Evolutionary conservation across 805 yeast genomes (phyloP).

Genomic region (Candida verbasci): DNA sequence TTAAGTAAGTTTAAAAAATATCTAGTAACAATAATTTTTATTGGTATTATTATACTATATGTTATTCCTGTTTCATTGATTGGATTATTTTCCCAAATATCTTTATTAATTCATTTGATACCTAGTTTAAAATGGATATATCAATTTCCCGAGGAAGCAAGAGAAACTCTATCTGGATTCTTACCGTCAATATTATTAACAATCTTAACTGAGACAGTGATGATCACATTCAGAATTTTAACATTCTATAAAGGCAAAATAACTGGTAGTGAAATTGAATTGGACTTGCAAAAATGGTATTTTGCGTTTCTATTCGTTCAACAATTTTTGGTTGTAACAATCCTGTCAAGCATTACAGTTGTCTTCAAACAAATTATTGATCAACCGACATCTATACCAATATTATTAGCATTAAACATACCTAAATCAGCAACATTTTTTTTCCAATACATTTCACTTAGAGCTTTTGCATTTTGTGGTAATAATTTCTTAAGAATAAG

Average conservation of each 20-base stretch:
- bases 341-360: conserved; percentile 72
- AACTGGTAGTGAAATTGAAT: conserved; percentile 60
- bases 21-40: conserved; percentile 42
- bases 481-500: conserved; percentile 60
- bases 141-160: conserved; percentile 47
- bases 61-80: conserved; percentile 81
- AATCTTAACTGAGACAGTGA: conserved; percentile 58
- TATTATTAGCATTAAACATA: conserved; percentile 67
- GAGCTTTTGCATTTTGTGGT: conserved; percentile 75
- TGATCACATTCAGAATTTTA: conserved; percentile 51
- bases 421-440: conserved; percentile 88
- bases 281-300: conserved; percentile 73
- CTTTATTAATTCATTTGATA: conserved; percentile 54
- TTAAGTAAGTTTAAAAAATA: conserved; percentile 34
- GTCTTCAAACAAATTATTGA: conserved; percentile 57
- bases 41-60: conserved; percentile 55
- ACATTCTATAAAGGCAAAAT: conserved; percentile 53
- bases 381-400: conserved; percentile 70
- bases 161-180: conserved; percentile 55
- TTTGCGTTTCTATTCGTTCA: conserved; percentile 78
- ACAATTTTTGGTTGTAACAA: conserved; percentile 76
- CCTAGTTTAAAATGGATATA: conserved; percentile 59
- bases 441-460: conserved; percentile 68
- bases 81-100: conserved; percentile 71
- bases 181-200: conserved; percentile 67